These are phyloP conservation scores for Malassezia cuniculi DNA, from an alignment of 1,284 basidiomycete species.

Conservation along the genomic window DNA sequence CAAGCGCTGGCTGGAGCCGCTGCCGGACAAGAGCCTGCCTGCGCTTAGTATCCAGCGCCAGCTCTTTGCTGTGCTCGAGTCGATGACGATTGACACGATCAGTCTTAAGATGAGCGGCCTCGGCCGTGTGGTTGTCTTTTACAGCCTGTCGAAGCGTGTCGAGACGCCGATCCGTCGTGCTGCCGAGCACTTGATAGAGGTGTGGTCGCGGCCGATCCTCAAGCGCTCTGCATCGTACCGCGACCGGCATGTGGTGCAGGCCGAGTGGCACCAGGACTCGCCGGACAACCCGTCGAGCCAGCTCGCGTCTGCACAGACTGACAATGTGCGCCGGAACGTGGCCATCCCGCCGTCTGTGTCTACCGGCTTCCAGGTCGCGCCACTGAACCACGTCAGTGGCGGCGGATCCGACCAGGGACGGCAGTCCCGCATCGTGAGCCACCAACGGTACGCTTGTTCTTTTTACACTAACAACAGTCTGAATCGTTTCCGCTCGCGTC, in stretches of 20 bases:
- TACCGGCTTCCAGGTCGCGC: constrained; percentile 30
- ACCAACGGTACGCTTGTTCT: constrained; percentile 15
- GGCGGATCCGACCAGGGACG: constrained; percentile 21
- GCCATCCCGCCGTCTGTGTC: constrained; percentile 32
- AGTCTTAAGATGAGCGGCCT: constrained; percentile 83
- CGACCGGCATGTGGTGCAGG: constrained; percentile 29
- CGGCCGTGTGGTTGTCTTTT: constrained; percentile 86
- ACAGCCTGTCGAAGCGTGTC: constrained; percentile 76
- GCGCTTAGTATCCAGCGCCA: constrained; percentile 90
- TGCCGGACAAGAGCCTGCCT: constrained; percentile 79
- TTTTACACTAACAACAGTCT: constrained; percentile 5
- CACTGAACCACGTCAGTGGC: constrained; percentile 19
- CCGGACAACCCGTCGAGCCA: constrained; percentile 16
- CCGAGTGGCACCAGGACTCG: constrained; percentile 26
- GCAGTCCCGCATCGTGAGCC: constrained; percentile 28
- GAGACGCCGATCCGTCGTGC: constrained; percentile 64
- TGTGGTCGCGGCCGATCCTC: constrained; percentile 42
- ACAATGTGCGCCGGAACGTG: constrained; percentile 21
- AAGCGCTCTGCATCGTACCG: constrained; percentile 39
- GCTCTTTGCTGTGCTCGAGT: constrained; percentile 63
- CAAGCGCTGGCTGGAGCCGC: constrained; percentile 80
- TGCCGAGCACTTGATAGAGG: constrained; percentile 65
- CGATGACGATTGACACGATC: constrained; percentile 79
- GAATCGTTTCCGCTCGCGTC: constrained; percentile 30
- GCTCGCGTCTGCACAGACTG: constrained; percentile 1